A percentile compares a stretch with the other conserved stretches of the same genome.
Conservation (phyloP, 108 stramenopile genomes). For the Nitzschia sp. region DNA sequence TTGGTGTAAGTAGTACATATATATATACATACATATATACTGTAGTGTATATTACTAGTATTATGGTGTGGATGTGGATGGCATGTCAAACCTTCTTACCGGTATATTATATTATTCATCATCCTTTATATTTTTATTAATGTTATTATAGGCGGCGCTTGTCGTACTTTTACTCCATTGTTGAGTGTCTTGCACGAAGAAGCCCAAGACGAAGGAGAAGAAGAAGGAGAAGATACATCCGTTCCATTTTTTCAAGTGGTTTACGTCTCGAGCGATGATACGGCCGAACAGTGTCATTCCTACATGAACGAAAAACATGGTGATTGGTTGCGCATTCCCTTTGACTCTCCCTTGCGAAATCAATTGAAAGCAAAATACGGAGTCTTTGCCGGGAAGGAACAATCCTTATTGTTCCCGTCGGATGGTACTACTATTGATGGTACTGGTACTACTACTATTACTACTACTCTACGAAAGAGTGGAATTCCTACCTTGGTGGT, state of each 20-base stretch:
- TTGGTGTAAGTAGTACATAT: conserved; percentile 1
- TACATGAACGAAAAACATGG: conserved; percentile 11
- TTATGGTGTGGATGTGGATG: too few species aligned
- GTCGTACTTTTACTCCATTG: conserved; percentile 48
- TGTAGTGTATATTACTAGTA: too few species aligned
- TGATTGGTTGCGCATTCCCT: conserved; percentile 19
- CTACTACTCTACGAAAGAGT: too few species aligned
- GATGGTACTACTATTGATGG: too few species aligned
- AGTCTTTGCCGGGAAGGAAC: conserved; percentile 28
- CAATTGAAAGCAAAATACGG: conserved; percentile 10
- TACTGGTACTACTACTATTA: too few species aligned
- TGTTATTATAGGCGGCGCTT: conserved; percentile 40
- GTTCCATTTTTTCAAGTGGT: conserved; percentile 54
- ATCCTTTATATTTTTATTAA: neutral
- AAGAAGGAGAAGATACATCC: neutral
- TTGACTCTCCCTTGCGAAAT: neutral
- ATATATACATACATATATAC: too few species aligned
- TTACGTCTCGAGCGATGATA: conserved; percentile 50
- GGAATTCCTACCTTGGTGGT: conserved; percentile 23
- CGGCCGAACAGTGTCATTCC: conserved; percentile 13
- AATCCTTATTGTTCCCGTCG: conserved; percentile 4
- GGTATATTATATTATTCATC: too few species aligned
- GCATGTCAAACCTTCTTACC: too few species aligned
- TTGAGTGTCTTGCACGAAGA: conserved; percentile 44
- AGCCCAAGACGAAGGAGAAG: conserved; percentile 25